Percentiles rank a stretch among this genome's conserved stretches.
phyloP scores from a whole-genome alignment of 1,284 basidiomycete species.

The Meripilus lineatus region DNA sequence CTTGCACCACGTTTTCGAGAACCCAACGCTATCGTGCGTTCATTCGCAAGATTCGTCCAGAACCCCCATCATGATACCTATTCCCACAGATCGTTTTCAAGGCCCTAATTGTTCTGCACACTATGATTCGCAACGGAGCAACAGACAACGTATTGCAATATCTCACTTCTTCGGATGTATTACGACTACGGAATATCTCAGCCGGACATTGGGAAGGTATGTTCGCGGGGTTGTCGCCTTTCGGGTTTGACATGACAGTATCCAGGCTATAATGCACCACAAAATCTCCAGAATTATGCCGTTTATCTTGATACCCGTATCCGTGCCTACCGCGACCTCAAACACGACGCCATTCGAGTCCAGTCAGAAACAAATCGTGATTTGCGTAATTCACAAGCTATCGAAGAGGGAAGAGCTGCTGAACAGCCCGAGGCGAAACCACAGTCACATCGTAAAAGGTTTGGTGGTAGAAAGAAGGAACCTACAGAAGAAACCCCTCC shows the following conservation, averaged over 20 bases:
- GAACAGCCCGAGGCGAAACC: conserved; percentile 21
- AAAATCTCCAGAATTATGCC: conserved; percentile 86
- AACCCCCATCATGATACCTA: conserved; percentile 1
- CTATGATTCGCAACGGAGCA: conserved; percentile 90
- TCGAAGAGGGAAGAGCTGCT: conserved; percentile 41
- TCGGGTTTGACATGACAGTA: conserved; percentile 2
- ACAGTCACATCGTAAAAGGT: conserved; percentile 11
- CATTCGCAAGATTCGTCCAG: background rate
- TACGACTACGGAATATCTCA: conserved; percentile 77
- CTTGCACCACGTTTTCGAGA: conserved; percentile 83
- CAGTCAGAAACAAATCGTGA: conserved; percentile 89
- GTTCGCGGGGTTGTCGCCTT: conserved; percentile 15
- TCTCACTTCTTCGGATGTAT: conserved; percentile 73
- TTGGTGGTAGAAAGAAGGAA: conserved; percentile 11
- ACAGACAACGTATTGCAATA: conserved; percentile 88
- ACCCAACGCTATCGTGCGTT: conserved; percentile 81
- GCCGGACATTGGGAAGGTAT: conserved; percentile 79
- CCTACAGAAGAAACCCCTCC: conserved; percentile 14
- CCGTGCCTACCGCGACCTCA: conserved; percentile 84
- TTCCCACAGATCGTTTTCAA: conserved; percentile 85
- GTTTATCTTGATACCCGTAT: conserved; percentile 89
- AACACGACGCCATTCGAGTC: conserved; percentile 90
- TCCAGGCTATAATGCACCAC: conserved; percentile 78
- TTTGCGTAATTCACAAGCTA: conserved; percentile 56
- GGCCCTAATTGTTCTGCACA: conserved; percentile 91